A percentile compares a stretch with the other conserved stretches of the same genome.
Conservation (phyloP, 1,284 basidiomycete species). For the Heliocybe sulcata region DNA sequence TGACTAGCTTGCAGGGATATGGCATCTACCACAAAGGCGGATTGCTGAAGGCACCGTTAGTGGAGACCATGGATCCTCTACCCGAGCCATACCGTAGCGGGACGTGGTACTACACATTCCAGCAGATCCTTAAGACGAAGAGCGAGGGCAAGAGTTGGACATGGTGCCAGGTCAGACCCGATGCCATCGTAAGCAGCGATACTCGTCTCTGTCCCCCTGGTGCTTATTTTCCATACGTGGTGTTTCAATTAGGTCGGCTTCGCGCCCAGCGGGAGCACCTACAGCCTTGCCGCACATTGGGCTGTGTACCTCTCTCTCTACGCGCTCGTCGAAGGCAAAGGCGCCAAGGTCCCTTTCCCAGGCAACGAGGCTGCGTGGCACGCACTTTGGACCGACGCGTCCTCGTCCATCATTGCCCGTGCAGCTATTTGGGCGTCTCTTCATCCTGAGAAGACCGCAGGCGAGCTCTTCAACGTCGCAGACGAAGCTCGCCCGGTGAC, state of each 20-base stretch:
- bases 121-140: too few species aligned
- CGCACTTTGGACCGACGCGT: conserved; percentile 11
- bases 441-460: conserved; percentile 9
- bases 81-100: not conserved
- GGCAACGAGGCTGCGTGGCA: conserved; percentile 8
- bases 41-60: conserved; percentile 8
- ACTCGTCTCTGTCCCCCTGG: too few species aligned
- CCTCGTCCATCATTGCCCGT: conserved; percentile 11
- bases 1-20: conserved; percentile 2
- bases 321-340: conserved; percentile 11
- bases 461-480: conserved; percentile 13
- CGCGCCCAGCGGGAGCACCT: conserved; percentile 12
- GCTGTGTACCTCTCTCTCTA: conserved; percentile 13
- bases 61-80: conserved; percentile 11
- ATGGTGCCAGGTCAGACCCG: too few species aligned
- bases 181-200: too few species aligned
- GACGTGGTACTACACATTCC: too few species aligned
- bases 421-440: conserved; percentile 13
- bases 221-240: too few species aligned
- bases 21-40: conserved; percentile 12
- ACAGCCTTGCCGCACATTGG: conserved; percentile 13
- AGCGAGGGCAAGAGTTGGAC: too few species aligned
- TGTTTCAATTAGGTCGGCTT: conserved; percentile 11
- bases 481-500: conserved; percentile 9
- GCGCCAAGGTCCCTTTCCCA: conserved; percentile 12